Conservation (phyloP, 1,284 basidiomycete species). For the Rhodofomes roseus region DNA sequence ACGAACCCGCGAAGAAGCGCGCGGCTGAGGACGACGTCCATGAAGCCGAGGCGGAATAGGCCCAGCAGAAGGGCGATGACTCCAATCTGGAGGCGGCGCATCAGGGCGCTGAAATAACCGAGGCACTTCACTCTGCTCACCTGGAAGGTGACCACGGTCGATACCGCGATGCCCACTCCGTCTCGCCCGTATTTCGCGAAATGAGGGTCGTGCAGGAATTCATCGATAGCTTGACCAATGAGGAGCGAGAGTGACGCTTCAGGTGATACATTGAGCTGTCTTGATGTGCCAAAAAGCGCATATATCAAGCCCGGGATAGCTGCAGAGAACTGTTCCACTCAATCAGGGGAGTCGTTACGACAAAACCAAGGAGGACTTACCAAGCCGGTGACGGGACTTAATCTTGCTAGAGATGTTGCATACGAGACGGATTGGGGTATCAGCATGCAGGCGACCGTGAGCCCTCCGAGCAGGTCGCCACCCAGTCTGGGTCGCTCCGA, state of each 20-base stretch:
- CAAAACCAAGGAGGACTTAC: constrained; percentile 46
- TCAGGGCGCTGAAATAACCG: too few species aligned
- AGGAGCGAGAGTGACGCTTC: constrained; percentile 90
- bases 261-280: constrained; percentile 82
- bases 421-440: constrained; percentile 94
- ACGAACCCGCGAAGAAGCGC: constrained; percentile 88
- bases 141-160: constrained; percentile 81
- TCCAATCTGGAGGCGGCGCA: constrained; percentile 55
- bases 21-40: constrained; percentile 91
- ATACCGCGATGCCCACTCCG: constrained; percentile 57
- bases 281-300: constrained; percentile 81
- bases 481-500: constrained; percentile 50
- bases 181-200: constrained; percentile 41
- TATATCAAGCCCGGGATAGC: constrained; percentile 82
- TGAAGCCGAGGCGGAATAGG: constrained; percentile 86
- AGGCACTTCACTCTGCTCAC: constrained; percentile 36
- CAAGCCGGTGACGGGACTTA: constrained; percentile 81
- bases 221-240: constrained; percentile 81
- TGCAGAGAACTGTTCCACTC: constrained; percentile 68
- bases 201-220: constrained; percentile 63
- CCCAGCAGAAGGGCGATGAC: constrained; percentile 85
- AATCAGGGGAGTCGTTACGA: too few species aligned
- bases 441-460: constrained; percentile 87
- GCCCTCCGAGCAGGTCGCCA: constrained; percentile 80
- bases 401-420: constrained; percentile 79